phyloP scores from a whole-genome alignment of 2,329 filamentous ascomycete genomes.

The Stenocarpella maydis region DNA sequence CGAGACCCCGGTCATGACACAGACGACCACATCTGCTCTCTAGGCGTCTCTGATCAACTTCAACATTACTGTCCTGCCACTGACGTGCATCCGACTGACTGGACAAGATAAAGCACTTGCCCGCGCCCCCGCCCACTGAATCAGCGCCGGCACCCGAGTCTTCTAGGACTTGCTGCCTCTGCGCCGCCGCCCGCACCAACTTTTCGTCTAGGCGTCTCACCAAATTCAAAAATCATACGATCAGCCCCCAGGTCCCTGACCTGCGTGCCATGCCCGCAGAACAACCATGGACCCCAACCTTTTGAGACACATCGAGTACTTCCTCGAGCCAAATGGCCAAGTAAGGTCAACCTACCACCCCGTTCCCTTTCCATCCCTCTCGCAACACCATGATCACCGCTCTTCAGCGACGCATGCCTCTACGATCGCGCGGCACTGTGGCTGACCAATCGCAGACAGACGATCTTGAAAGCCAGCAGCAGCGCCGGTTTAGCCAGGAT shows the following conservation, averaged over 20 bases:
- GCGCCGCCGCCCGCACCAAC: slow-evolving; percentile 4
- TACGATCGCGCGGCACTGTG: slow-evolving; percentile 26
- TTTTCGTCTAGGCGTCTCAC: slow-evolving; percentile 21
- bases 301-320: slow-evolving; percentile 50
- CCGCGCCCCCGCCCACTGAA: not conserved
- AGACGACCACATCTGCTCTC: not conserved
- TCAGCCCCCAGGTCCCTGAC: slow-evolving; percentile 19
- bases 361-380: not conserved
- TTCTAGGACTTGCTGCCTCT: slow-evolving; percentile 20
- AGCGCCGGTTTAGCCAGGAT: slow-evolving; percentile 38
- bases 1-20: not conserved
- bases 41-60: not conserved
- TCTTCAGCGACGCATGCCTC: not conserved
- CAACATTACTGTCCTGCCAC: not conserved
- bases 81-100: slow-evolving; percentile 1
- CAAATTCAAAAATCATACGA: slow-evolving; percentile 19
- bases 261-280: slow-evolving; percentile 30
- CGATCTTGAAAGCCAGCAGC: slow-evolving; percentile 46
- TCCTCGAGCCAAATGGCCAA: slow-evolving; percentile 50
- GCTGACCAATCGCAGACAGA: slow-evolving; percentile 44
- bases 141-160: slow-evolving; percentile 14
- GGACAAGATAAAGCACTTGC: not conserved
- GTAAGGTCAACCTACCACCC: slow-evolving; percentile 39
- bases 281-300: slow-evolving; percentile 48
- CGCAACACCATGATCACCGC: slow-evolving; percentile 1